Base-by-base conservation (phyloP, 352 stramenopile genomes). In the Pythium brachiatum region DNA sequence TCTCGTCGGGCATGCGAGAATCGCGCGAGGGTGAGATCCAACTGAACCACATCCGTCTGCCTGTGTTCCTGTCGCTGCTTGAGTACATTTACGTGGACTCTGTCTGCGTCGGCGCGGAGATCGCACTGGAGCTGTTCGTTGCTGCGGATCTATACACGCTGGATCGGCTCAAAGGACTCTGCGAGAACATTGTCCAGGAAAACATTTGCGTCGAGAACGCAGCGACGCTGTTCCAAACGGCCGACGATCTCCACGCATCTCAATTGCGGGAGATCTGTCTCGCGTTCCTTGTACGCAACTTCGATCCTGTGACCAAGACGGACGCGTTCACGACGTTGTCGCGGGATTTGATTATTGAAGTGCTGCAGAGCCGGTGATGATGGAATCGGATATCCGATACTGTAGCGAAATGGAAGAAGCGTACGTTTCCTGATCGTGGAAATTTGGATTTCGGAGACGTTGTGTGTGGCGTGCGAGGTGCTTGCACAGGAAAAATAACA, bases 81-180 rank as follows among this genome's bases (percentile, higher is more conserved):
- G 92, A 98, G 74, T 99, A 98, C 86, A 88, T 99, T 68, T 99
- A 99, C 74, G 96, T 96, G 16, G 96, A 99, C 69, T 83, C 85
- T n/a, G 91, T 98, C 32, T 89, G 96, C 67, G 88, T 98, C 32
- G 75, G 70, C 13, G 70, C 95, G 12, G 91, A 98, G 60, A 90
- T 98, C 76, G 95, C 94, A 27, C 83, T 98, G 25, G 93, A 98
- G 64, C 72, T 99, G 7, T 98, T 97, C 67, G 96, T 95, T 15
- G 89, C 91, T 0, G 89, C 94, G 1, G 95, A 98, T 72, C 69
- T 98, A 61, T 99, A 99, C 70, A 96, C 94, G 47, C 74, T 99
- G 39, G 93, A 98, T 60, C 88, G 93, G 0, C 77, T 99, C 53
- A 96, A 98, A 48, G 90, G 91, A 2, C 72, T 97, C 8, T 97